Evolutionary conservation across 192 early-diverging fungal species (phyloP), one percentile per base, ranked within the genome.

Genomic region (Podila clonocystis): DNA sequence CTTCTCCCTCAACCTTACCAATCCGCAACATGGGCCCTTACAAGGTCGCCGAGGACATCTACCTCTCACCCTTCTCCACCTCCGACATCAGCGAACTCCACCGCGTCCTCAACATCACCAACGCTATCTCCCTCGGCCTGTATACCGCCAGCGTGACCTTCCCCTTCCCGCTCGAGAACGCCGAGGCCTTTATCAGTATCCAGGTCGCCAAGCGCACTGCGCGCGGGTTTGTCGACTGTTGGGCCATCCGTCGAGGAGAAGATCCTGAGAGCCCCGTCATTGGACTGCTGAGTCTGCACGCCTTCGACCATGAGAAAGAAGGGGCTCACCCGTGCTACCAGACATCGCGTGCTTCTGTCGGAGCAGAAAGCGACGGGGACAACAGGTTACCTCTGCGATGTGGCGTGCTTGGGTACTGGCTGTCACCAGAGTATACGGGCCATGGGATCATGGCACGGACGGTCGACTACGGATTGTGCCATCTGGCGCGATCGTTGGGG

Each of bases 161-260:
- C 59, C 59, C 59, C 2, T 61, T 31, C 26, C 59, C 59, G 0
- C 6, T 26, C 17, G 59, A 61, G 29, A 31, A 20, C 0, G 59
- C 30, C 26, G 24, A 19, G 17, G 24, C 3, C 9, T 61, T 61
- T 5, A 61, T 30, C 30, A 33, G 12, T 7, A 3, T 9, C 17
- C 26, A 61, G 22, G 4, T 26, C 0, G 17, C 26, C 5, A 28
- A 33, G 59, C 22, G 65, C 17, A 11, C 38, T 1, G 26, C 62
- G 33, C 17, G n/a, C 1, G 50, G 64, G 2, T 28, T 58, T 1
- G 38, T 33, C n/a, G 41, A 15, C 45, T 57, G 15, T 6, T 79
- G 69, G 76, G 70, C 76, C 0, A 79, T 79, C 36, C 70, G 76
- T 22, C n/a, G 24, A 45, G 15, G 41, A 45, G 15, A 15, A 0